These are phyloP conservation scores for Alternaria brassicicola DNA, from an alignment of 2,329 filamentous ascomycete genomes.

Conservation along the genomic window DNA sequence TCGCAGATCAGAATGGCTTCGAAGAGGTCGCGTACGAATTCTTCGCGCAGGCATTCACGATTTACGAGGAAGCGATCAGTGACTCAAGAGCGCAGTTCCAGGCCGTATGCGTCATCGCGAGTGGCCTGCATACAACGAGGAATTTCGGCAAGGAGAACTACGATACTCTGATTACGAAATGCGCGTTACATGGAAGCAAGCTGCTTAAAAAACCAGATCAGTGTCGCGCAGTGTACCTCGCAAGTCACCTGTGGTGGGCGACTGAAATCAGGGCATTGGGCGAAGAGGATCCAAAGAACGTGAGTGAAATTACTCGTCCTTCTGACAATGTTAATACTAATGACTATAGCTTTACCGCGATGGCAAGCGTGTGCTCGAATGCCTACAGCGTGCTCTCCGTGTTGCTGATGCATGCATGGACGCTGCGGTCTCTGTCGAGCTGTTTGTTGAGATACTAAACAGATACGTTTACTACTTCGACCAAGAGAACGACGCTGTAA, in stretches of 20 bases:
- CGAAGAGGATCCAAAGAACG: slow-evolving; percentile 81
- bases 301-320: slow-evolving; percentile 54
- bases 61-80: slow-evolving; percentile 95
- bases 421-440: slow-evolving; percentile 91
- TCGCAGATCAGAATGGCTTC: slow-evolving; percentile 87
- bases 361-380: slow-evolving; percentile 95
- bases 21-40: slow-evolving; percentile 98
- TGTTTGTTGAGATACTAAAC: slow-evolving; percentile 98
- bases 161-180: slow-evolving; percentile 97
- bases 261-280: slow-evolving; percentile 77
- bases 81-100: slow-evolving; percentile 98
- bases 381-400: slow-evolving; percentile 89
- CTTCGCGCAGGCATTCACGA: slow-evolving; percentile 96
- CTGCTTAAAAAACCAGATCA: slow-evolving; percentile 97
- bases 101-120: slow-evolving; percentile 92
- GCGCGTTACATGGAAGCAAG: slow-evolving; percentile 94
- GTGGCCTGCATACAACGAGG: slow-evolving; percentile 83
- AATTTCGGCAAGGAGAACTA: slow-evolving; percentile 98
- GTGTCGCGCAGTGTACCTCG: slow-evolving; percentile 93
- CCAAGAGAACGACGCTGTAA: slow-evolving; percentile 93
- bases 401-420: slow-evolving; percentile 99
- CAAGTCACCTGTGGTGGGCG: slow-evolving; percentile 98
- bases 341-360: slow-evolving; percentile 79
- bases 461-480: slow-evolving; percentile 99
- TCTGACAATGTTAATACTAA: slow-evolving; percentile 11